phyloP scores from a whole-genome alignment of 2,329 filamentous ascomycete genomes.

The Trichoderma aggressivum region DNA sequence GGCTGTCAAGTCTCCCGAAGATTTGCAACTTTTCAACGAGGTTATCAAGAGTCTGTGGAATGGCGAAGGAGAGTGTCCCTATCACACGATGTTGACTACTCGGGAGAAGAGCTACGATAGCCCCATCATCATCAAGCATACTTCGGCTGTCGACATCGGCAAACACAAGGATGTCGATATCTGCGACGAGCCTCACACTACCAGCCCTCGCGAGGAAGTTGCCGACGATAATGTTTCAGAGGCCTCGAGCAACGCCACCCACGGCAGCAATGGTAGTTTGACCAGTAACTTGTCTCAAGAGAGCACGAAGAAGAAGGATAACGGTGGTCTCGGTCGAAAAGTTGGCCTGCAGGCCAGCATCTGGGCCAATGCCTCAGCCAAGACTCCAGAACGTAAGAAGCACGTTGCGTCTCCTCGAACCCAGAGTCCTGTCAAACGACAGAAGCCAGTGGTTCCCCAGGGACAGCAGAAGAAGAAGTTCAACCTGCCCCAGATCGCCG shows the following conservation, averaged over 20 bases:
- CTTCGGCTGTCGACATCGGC: neutral
- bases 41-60: neutral
- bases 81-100: neutral
- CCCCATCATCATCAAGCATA: neutral
- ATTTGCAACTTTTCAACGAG: neutral
- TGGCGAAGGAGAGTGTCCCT: neutral
- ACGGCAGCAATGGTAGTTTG: neutral
- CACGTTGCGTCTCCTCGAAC: no score
- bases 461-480: neutral
- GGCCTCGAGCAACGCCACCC: neutral
- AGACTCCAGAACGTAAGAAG: neutral
- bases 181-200: neutral
- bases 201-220: accelerated
- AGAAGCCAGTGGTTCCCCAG: neutral
- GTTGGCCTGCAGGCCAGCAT: neutral
- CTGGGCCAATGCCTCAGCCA: neutral
- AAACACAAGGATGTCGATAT: neutral
- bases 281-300: neutral
- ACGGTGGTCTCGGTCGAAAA: neutral
- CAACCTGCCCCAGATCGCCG: neutral
- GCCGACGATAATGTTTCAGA: neutral
- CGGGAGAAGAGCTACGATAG: neutral
- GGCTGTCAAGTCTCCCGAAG: neutral
- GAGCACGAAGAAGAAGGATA: neutral
- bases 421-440: neutral